Evolutionary conservation across 176 grass and related monocot species (phyloP), one percentile per base, ranked within the genome.

Genomic region (Zoysia pacifica): DNA sequence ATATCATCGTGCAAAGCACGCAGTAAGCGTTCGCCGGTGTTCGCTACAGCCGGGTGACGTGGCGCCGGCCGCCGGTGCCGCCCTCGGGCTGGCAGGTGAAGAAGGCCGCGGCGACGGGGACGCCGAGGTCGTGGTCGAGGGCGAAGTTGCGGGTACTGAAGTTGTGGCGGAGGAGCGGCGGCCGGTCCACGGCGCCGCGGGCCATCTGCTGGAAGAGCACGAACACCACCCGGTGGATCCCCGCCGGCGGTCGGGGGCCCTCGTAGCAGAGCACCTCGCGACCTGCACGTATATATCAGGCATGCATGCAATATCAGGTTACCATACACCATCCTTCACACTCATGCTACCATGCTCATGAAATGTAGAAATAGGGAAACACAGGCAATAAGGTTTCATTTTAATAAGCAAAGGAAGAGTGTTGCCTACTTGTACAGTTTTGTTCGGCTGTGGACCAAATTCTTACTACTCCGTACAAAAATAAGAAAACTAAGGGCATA

Each of bases 141-240:
- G 86, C 86, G 43, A 91, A 91, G 52, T 16, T 14, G 54, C 66
- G 86, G 75, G 82, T 88, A 46, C 71, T 74, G 82, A 91, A 91
- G 72, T 79, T 83, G 15, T 80, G 83, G 28, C 90, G 90, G 69
- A 85, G 69, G n/a, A 84, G 47, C 18, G 65, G 72, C 19, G 86
- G 61, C 36, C 16, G 36, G 14, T 44, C 54, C 2, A 91, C 74
- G 6, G 73, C 28, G 66, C 74, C 77, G 16, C 86, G 77, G 13
- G 50, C 39, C 13, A 65, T 66, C 45, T 88, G 89, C n/a, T 19
- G 54, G 86, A 79, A 88, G 19, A 91, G 74, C 44, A 78, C 82
- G 36, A 91, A 70, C 42, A 79, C 82, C 78, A 91, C n/a, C 37
- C 86, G 72, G 52, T 91, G 90, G 72, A 91, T 91, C n/a, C 86